Conservation (phyloP, 495 filamentous ascomycete species). For the Parathielavia hyrcaniae region DNA sequence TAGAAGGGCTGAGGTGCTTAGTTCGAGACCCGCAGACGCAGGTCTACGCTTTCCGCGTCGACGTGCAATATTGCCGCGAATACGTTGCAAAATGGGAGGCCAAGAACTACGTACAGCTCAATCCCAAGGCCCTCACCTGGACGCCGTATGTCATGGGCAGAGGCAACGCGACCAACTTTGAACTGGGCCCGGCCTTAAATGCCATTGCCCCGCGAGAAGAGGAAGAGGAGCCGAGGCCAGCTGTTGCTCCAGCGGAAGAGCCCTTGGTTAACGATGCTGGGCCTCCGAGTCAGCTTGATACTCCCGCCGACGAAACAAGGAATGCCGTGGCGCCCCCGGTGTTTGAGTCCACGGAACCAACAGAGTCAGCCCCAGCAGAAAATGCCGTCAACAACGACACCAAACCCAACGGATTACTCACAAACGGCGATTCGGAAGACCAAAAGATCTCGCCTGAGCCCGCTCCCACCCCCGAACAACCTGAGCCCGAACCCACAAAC, state of each 20-base stretch:
- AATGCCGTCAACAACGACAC: conserved; percentile 5
- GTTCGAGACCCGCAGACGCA: conserved; percentile 85
- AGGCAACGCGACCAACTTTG: conserved; percentile 74
- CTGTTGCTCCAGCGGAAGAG: conserved; percentile 24
- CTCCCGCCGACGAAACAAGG: conserved; percentile 20
- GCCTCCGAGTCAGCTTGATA: conserved; percentile 21
- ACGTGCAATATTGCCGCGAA: conserved; percentile 71
- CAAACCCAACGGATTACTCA: conserved; percentile 24
- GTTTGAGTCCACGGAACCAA: conserved; percentile 43
- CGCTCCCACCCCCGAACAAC: neutral
- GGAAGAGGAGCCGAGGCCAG: conserved; percentile 48
- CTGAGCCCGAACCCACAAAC: conserved; percentile 20
- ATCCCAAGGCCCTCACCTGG: conserved; percentile 78
- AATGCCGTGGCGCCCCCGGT: conserved; percentile 25
- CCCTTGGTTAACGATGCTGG: conserved; percentile 33
- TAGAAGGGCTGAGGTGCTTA: conserved; percentile 82
- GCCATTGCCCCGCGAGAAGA: conserved; percentile 83
- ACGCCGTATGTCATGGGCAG: conserved; percentile 97
- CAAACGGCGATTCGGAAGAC: conserved; percentile 23
- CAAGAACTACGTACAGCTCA: conserved; percentile 80
- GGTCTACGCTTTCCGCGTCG: conserved; percentile 80
- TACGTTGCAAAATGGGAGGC: conserved; percentile 81
- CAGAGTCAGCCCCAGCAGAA: conserved; percentile 21
- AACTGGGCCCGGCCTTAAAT: conserved; percentile 73
- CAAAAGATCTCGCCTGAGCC: conserved; percentile 25